These are phyloP conservation scores for Beauveria sp. DNA, from an alignment of 2,329 filamentous ascomycete genomes.

Conservation along the genomic window DNA sequence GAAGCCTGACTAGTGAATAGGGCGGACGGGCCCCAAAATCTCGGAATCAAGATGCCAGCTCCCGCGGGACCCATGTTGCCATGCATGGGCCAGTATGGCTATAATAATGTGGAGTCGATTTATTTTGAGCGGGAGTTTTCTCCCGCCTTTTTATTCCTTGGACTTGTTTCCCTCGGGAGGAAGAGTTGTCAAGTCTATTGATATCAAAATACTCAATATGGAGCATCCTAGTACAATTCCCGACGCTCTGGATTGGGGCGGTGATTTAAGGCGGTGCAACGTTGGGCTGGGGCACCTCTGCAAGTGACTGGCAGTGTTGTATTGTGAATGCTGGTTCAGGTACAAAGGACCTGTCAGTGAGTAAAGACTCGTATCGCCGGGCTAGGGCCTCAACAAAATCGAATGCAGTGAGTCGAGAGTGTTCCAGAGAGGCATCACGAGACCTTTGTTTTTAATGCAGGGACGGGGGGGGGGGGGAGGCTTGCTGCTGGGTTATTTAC, in stretches of 20 bases:
- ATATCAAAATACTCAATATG: too few species aligned
- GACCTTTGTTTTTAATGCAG: not conserved
- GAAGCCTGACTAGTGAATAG: not conserved
- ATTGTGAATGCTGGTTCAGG: not conserved
- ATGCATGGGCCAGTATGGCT: too few species aligned
- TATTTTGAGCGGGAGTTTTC: too few species aligned
- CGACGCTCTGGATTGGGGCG: not conserved
- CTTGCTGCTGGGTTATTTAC: not conserved
- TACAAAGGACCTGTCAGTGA: too few species aligned
- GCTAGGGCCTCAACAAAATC: constrained; percentile 1
- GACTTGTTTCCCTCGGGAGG: not conserved
- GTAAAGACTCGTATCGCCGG: not conserved
- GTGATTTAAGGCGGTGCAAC: not conserved
- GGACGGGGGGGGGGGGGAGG: not conserved
- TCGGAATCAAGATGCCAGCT: not conserved
- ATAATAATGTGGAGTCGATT: not conserved
- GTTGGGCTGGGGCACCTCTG: not conserved
- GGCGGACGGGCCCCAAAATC: not conserved
- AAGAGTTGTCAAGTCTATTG: not conserved
- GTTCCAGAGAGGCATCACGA: not conserved
- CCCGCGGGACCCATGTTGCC: not conserved
- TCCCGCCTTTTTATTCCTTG: not conserved
- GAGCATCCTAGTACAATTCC: not conserved
- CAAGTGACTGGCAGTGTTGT: too few species aligned
- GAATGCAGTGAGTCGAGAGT: not conserved